These are phyloP conservation scores for Leonotis leonurus DNA, from an alignment of 257 asterid genomes.

Conservation along the genomic window DNA sequence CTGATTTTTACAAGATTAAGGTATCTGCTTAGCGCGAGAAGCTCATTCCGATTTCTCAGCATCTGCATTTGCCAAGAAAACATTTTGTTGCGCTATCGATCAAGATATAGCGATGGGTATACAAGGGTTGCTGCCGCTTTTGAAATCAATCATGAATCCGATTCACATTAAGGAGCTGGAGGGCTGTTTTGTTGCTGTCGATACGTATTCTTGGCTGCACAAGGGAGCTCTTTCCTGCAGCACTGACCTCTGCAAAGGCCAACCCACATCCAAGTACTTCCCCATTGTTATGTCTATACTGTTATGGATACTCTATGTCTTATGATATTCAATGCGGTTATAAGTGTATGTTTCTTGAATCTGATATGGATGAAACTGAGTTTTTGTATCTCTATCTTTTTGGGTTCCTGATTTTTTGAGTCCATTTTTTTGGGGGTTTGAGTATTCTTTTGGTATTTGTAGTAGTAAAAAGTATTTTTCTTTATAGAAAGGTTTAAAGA, in stretches of 20 bases:
- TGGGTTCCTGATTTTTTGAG: too few relatives aligned
- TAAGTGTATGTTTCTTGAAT: too few relatives aligned
- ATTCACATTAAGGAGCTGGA: slow-evolving; percentile 70
- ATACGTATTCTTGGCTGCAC: slow-evolving; percentile 98
- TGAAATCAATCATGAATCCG: slow-evolving; percentile 89
- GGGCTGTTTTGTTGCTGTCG: slow-evolving; percentile 79
- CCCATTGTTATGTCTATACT: background rate
- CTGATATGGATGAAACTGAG: too few relatives aligned
- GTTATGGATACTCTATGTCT: background rate
- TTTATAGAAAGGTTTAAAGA: too few relatives aligned
- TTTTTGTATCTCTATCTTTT: too few relatives aligned
- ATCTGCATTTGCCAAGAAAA: slow-evolving; percentile 9
- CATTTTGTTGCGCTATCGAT: background rate
- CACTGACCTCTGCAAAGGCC: slow-evolving; percentile 97
- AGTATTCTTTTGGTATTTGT: too few relatives aligned
- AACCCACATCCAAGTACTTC: slow-evolving; percentile 68
- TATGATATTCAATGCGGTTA: too few relatives aligned
- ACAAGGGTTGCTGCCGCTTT: slow-evolving; percentile 76
- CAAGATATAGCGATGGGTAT: slow-evolving; percentile 56
- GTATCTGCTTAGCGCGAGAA: slow-evolving; percentile 15
- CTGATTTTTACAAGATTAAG: slow-evolving; percentile 6
- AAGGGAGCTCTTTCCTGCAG: too few relatives aligned
- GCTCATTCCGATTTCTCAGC: background rate
- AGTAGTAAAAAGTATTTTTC: too few relatives aligned
- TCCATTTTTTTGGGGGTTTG: too few relatives aligned